phyloP scores from a whole-genome alignment of 1,284 basidiomycete species.

The Trichosporon sp. region DNA sequence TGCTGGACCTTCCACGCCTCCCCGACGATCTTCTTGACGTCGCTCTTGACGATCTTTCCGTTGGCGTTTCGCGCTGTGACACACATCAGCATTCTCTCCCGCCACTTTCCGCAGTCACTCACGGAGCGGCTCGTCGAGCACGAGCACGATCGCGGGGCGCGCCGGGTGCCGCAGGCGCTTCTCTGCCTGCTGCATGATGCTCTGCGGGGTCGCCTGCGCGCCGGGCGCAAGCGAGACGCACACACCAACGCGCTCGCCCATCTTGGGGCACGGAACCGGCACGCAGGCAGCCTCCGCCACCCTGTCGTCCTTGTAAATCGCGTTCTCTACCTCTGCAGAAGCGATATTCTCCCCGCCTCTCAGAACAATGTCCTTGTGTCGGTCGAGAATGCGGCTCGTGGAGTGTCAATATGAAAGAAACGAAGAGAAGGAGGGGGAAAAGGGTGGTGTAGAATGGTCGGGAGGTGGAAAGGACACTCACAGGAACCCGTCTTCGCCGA shows the following conservation, averaged over 20 bases:
- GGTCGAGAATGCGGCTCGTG: constrained; percentile 27
- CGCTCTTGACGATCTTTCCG: constrained; percentile 22
- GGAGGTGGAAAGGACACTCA: constrained; percentile 14
- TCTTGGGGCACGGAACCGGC: constrained; percentile 30
- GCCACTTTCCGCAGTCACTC: neutral
- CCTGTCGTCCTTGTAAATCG: constrained; percentile 31
- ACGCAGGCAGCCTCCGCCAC: constrained; percentile 40
- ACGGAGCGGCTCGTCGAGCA: constrained; percentile 8
- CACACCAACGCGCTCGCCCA: constrained; percentile 42
- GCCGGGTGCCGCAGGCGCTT: constrained; percentile 11
- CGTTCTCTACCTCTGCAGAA: constrained; percentile 42
- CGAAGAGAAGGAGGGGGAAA: neutral
- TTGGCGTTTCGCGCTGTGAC: constrained; percentile 20
- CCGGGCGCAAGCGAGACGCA: constrained; percentile 30
- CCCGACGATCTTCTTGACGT: constrained; percentile 18
- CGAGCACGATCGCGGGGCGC: constrained; percentile 12
- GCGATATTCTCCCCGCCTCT: constrained; percentile 47
- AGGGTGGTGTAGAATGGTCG: neutral
- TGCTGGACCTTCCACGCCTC: constrained; percentile 9
- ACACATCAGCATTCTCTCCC: neutral
- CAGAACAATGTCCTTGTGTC: constrained; percentile 45
- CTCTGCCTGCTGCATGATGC: neutral
- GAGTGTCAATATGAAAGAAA: neutral
- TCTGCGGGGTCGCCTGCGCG: constrained; percentile 5
- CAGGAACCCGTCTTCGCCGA: constrained; percentile 39